Conservation (phyloP, 2,329 filamentous ascomycete species). For the Paraconiothyrium brasiliense region DNA sequence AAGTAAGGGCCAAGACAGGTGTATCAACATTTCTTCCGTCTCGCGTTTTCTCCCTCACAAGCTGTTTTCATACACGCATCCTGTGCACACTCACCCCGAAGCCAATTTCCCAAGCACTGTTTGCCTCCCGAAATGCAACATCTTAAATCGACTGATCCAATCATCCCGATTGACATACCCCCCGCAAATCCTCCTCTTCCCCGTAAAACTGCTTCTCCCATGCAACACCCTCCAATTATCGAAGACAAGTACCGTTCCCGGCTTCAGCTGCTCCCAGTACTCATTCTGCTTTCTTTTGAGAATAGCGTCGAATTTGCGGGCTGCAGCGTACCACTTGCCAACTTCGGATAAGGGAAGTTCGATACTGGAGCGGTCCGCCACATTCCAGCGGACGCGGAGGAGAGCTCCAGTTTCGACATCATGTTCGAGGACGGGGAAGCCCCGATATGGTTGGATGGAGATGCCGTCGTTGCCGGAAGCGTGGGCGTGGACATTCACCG, state of each 20-base stretch:
- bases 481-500: constrained; percentile 74
- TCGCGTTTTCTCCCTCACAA: not conserved
- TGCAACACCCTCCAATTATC: constrained; percentile 97
- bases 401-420: constrained; percentile 57
- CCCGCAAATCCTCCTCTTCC: constrained; percentile 87
- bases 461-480: constrained; percentile 88
- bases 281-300: constrained; percentile 71
- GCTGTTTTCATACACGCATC: not conserved
- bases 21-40: constrained; percentile 40
- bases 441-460: constrained; percentile 75
- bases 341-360: constrained; percentile 63
- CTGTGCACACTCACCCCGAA: constrained; percentile 13
- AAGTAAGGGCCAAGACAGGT: constrained; percentile 32
- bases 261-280: constrained; percentile 82
- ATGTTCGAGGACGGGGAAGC: constrained; percentile 77
- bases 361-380: constrained; percentile 81
- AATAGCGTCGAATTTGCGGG: constrained; percentile 76
- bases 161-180: constrained; percentile 66
- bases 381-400: constrained; percentile 88
- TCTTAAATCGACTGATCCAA: constrained; percentile 34
- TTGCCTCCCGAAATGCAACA: constrained; percentile 28
- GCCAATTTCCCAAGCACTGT: constrained; percentile 26
- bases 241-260: constrained; percentile 87
- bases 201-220: constrained; percentile 83
- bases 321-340: constrained; percentile 80